phyloP scores from a whole-genome alignment of 129 eudicot species.

The Erigeron canadensis region DNA sequence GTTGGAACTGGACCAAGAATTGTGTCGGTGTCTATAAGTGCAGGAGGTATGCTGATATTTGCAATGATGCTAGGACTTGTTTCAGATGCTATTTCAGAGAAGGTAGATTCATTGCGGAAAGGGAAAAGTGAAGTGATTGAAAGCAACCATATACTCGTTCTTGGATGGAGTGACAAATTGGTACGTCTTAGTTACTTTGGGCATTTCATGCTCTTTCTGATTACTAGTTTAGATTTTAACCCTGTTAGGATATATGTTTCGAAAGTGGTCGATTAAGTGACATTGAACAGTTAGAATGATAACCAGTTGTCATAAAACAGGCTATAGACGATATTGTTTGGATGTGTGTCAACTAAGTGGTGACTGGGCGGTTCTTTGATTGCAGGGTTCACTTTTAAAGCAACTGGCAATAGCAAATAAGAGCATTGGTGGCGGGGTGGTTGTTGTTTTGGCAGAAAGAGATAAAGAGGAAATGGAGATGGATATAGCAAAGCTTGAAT shows the following conservation, averaged over 20 bases:
- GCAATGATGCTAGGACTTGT: conserved; percentile 99
- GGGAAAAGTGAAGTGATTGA: conserved; percentile 99
- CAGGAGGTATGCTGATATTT: conserved; percentile 99
- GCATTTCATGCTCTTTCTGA: neutral
- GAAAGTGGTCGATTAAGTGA: too few species aligned
- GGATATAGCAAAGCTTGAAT: conserved; percentile 95
- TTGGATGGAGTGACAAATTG: conserved; percentile 99
- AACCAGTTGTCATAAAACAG: too few species aligned
- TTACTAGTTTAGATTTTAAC: neutral
- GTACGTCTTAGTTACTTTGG: conserved; percentile 36
- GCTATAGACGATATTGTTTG: neutral
- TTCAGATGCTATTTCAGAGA: conserved; percentile 98
- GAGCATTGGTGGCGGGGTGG: conserved; percentile 95
- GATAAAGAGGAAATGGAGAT: conserved; percentile 99
- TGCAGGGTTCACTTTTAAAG: conserved; percentile 94
- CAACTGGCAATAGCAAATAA: conserved; percentile 97
- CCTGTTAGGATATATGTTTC: neutral
- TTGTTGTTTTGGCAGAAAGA: conserved; percentile 95
- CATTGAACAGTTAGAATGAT: too few species aligned
- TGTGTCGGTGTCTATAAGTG: conserved; percentile 88
- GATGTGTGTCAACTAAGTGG: neutral
- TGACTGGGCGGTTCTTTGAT: conserved; percentile 25
- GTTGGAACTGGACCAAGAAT: conserved; percentile 91
- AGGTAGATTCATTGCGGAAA: conserved; percentile 91
- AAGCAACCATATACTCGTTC: conserved; percentile 87